Evolutionary conservation across 768 basidiomycete species (phyloP), one percentile per base, ranked within the genome.

Genomic region (Kwoniella shandongensis): DNA sequence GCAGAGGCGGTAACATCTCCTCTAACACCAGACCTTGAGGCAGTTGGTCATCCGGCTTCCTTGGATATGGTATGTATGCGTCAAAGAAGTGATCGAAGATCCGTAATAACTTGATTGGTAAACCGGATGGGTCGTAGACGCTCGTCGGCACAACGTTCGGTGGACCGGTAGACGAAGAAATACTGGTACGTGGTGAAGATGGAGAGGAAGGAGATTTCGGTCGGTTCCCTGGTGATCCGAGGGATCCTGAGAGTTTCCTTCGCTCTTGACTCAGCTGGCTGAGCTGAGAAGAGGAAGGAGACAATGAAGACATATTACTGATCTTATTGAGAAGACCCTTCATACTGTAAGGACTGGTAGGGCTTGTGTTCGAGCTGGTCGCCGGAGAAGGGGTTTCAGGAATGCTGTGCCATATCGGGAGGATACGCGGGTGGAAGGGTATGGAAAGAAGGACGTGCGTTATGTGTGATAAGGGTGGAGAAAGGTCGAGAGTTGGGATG

Each of bases 401-500:
- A 52, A 53, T 73, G 54, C 69, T 77, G 26, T 76, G 78, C 67
- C 67, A 76, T 38, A 76, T 79, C 35, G 75, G 72, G 60, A 61
- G 61, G 48, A 48, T 73, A 54, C 58, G 67, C 47, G 64, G 52
- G 48, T 80, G 77, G 51, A 89, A 79, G 40, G 92, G 92, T 54
- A 93, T 83, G 30, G 81, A 83, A 58, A 93, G 88, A 42, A 96
- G 81, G 10, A 84, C 79, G 70, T 96, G 89, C 38, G 94, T 86
- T 51, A 86, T 81, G 59, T 94, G 88, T 0, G 88, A 85, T 30
- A 96, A 77, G 0, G 92, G 90, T 0, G 86, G 77, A 0, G 83
- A 78, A 35, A 94, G 79, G 1, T 82, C 84, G 4, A 82, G 80
- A 3, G 82, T 81, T 0, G 87, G 84, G 22, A 88, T 81, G n/a